These are phyloP conservation scores for Phytophthora pseudosyringae DNA, from an alignment of 352 stramenopile species.

Conservation along the genomic window DNA sequence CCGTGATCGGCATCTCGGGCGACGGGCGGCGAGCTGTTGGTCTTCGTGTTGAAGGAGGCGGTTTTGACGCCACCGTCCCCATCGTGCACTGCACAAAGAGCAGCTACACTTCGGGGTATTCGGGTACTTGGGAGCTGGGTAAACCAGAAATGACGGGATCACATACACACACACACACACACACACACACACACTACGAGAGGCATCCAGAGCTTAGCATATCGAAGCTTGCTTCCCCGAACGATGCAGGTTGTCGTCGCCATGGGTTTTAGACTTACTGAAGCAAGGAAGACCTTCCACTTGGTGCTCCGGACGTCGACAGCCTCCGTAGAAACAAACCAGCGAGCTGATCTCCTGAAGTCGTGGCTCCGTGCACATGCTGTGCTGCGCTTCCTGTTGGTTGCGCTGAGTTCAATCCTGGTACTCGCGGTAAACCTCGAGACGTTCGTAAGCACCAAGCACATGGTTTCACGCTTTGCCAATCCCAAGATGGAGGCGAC, in stretches of 20 bases:
- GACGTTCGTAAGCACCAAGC: not conserved
- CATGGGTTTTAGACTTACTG: conserved; percentile 27
- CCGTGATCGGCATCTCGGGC: conserved; percentile 19
- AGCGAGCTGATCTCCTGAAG: not conserved
- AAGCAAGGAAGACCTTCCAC: not conserved
- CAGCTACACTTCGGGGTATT: not conserved
- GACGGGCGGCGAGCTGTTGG: conserved; percentile 10
- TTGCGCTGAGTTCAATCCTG: not conserved
- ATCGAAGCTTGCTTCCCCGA: not conserved
- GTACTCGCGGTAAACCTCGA: not conserved
- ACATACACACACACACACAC: not conserved
- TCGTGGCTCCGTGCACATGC: conserved; percentile 8
- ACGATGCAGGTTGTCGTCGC: conserved; percentile 5
- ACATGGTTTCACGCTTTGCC: conserved; percentile 8
- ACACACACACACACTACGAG: not conserved
- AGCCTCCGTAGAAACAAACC: conserved; percentile 13
- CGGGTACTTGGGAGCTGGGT: not conserved
- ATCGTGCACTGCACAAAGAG: conserved; percentile 4
- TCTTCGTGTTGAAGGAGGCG: conserved; percentile 6
- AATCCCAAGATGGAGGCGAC: not conserved
- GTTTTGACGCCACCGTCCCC: conserved; percentile 20
- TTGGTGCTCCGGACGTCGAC: conserved; percentile 8
- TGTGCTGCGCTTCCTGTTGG: conserved; percentile 6
- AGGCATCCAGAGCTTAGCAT: conserved; percentile 10
- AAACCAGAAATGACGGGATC: conserved; percentile 26